A percentile compares a stretch with the other conserved stretches of the same genome.
phyloP scores from a whole-genome alignment of 176 grass and related monocot genomes.

The Musa beccarii region DNA sequence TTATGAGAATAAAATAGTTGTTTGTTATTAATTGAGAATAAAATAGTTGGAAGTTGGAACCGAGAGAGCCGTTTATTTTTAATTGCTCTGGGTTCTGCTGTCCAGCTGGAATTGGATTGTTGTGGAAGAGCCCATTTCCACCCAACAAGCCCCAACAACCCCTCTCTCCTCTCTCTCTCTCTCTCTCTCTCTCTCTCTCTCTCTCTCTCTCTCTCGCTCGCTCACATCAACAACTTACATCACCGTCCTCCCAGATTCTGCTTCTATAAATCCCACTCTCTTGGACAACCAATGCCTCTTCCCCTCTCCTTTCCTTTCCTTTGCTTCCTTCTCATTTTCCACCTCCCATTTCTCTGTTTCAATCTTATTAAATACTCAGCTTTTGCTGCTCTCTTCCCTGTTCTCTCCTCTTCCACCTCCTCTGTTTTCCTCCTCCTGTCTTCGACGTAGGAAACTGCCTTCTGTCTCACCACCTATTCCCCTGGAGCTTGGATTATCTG shows the following conservation, averaged over 20 bases:
- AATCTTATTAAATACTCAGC: not conserved
- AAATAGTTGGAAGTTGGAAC: too few relatives aligned
- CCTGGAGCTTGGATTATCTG: too few relatives aligned
- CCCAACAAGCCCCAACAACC: not conserved
- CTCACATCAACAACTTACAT: not conserved
- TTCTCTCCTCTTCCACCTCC: not conserved
- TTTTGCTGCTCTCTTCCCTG: not conserved
- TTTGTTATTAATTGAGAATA: not conserved
- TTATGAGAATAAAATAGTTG: too few relatives aligned
- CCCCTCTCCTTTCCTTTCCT: not conserved
- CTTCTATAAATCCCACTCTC: constrained; percentile 12
- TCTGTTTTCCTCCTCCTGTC: not conserved
- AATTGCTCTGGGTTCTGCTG: not conserved
- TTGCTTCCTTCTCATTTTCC: not conserved
- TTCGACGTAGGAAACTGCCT: too few relatives aligned
- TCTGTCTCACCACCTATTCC: too few relatives aligned
- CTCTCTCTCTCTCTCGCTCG: not conserved
- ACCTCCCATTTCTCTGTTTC: not conserved
- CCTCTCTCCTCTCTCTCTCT: not conserved
- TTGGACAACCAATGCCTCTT: not conserved
- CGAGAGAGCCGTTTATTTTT: too few relatives aligned
- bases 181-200: not conserved
- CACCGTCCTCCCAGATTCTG: not conserved
- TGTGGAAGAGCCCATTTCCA: not conserved
- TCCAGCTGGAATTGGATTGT: constrained; percentile 16